These are phyloP conservation scores for Cladobotryum mycophilum DNA, from an alignment of 2,329 filamentous ascomycete genomes.

Conservation along the genomic window DNA sequence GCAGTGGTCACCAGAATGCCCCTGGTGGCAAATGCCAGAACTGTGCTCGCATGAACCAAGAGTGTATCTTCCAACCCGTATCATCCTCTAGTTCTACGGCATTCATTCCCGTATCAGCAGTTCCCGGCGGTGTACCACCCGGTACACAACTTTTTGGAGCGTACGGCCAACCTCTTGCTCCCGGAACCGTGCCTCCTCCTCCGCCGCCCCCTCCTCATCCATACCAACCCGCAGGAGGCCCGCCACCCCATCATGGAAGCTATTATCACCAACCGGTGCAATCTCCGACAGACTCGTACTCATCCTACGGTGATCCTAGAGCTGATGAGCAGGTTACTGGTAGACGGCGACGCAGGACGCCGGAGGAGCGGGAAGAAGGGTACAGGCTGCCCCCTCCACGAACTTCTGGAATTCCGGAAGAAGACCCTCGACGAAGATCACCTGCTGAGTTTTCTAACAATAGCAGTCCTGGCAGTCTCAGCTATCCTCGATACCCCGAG, in stretches of 20 bases:
- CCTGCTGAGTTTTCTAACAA: conserved; percentile 43
- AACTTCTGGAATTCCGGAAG: conserved; percentile 34
- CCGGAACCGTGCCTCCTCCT: conserved; percentile 20
- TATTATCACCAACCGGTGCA: conserved; percentile 36
- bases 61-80: conserved; percentile 56
- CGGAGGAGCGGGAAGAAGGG: conserved; percentile 34
- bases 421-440: conserved; percentile 45
- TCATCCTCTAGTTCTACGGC: conserved; percentile 50
- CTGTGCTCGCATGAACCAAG: conserved; percentile 55
- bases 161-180: conserved; percentile 50
- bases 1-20: conserved; percentile 54
- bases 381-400: conserved; percentile 42
- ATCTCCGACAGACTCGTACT: conserved; percentile 39
- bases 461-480: conserved; percentile 39
- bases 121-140: conserved; percentile 51
- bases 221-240: conserved; percentile 14
- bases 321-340: conserved; percentile 26
- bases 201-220: conserved; percentile 18
- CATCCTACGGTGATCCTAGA: conserved; percentile 31
- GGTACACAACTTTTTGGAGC: conserved; percentile 52
- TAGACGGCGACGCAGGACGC: conserved; percentile 31
- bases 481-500: conserved; percentile 33
- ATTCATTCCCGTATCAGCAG: conserved; percentile 52
- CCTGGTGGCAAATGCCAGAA: conserved; percentile 55
- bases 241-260: conserved; percentile 29